Base-by-base conservation (phyloP, 768 basidiomycete genomes). In the Xerocomus spinulosus region DNA sequence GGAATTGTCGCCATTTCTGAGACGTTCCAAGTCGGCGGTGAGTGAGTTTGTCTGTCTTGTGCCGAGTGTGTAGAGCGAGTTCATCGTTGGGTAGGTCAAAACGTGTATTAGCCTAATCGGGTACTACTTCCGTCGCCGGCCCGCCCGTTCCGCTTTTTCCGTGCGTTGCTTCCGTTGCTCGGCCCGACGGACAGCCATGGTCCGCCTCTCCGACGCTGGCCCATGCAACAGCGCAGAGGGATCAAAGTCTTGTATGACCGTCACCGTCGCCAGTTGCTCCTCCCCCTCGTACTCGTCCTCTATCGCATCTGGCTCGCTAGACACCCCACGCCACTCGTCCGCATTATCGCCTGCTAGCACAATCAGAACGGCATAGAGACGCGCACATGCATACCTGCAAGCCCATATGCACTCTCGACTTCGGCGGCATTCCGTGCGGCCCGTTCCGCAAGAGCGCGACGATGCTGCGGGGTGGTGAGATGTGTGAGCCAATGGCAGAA, bases 31-130 rank as follows among this genome's bases (percentile, higher is more conserved):
- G 72, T 98, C 94, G 4, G 87, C 79, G 55, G 89, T 82, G 37
- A 98, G 78, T 0, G 90, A 89, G 64, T 82, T 85, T 25, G 92
- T 91, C 68, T 97, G 94, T 29, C 94, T 80, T 17, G 95, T 86
- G 3, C 92, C 94, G 33, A 89, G 85, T 0, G 92, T 92, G 71
- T 96, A 97, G 14, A 97, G 77, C 29, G 92, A 93, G 70, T 97
- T 95, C 94, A 97, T 97, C 32, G 64, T 48, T n/a, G 52, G 42
- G 37, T 36, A 46, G 24, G 46, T 29, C 32, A 46, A 40, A 17
- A 38, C 5, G 26, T 28, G 14, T 6, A 3, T 7, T 36, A 36
- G 13, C 20, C 45, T 46, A 46, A 39, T 30, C 14, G 12, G 15
- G 35, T 36, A 46, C 51, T 44, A 42, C 60, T 71, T 79, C 54